Percentiles rank a stretch among this genome's conserved stretches.
These are phyloP conservation scores for Pseudogymnoascus sp. DNA, from an alignment of 2,329 filamentous ascomycete genomes.

Conservation along the genomic window DNA sequence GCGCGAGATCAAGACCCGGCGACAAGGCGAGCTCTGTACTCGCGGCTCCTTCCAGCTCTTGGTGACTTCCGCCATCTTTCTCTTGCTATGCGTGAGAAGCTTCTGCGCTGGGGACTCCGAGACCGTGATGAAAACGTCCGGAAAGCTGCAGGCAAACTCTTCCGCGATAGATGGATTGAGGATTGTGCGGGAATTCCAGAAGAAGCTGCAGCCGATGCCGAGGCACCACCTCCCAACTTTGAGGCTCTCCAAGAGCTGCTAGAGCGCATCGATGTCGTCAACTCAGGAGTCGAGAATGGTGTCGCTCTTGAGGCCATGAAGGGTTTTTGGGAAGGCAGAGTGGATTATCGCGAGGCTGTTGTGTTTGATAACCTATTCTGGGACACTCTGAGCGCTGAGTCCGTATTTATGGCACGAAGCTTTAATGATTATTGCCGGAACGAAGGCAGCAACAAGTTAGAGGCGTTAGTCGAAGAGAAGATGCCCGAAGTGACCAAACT, in stretches of 20 bases:
- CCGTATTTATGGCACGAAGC: constrained; percentile 81
- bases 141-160: constrained; percentile 82
- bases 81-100: constrained; percentile 88
- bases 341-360: constrained; percentile 70
- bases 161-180: constrained; percentile 96
- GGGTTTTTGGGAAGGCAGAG: constrained; percentile 90
- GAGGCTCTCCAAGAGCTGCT: constrained; percentile 85
- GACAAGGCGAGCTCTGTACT: constrained; percentile 80
- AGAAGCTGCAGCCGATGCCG: constrained; percentile 38
- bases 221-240: constrained; percentile 60
- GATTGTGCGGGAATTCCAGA: constrained; percentile 71
- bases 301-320: constrained; percentile 92
- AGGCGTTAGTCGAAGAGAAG: constrained; percentile 79
- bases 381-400: constrained; percentile 76
- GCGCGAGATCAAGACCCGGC: constrained; percentile 81
- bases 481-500: constrained; percentile 90
- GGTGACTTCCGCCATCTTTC: constrained; percentile 94
- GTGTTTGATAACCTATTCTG: constrained; percentile 70
- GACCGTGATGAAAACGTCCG: constrained; percentile 92
- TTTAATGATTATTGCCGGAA: constrained; percentile 89
- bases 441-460: constrained; percentile 66
- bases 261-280: constrained; percentile 88
- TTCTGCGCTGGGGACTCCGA: constrained; percentile 87
- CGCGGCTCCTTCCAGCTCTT: constrained; percentile 75
- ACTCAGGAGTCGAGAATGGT: constrained; percentile 82